Evolutionary conservation across 345 rosid genomes (phyloP).

Genomic region (Streptanthus diversifolius): DNA sequence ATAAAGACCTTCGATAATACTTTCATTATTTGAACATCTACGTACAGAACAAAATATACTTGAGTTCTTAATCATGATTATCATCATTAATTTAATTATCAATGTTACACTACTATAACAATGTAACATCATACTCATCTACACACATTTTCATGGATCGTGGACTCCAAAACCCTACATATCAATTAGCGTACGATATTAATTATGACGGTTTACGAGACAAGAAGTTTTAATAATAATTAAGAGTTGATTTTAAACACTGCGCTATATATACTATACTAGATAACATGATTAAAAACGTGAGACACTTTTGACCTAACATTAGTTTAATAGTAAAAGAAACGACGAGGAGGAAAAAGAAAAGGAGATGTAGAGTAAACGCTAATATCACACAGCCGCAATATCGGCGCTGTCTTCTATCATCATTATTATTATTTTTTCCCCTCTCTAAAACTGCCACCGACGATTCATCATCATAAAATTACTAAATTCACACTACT

Average conservation of each 20-base stretch:
- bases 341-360: constrained; percentile 5
- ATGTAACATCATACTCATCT: not conserved
- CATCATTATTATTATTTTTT: constrained; percentile 8
- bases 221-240: not conserved
- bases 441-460: constrained; percentile 1
- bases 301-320: constrained; percentile 33
- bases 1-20: not conserved
- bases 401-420: constrained; percentile 60
- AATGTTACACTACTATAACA: not conserved
- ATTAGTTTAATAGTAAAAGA: constrained; percentile 16
- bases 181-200: not conserved
- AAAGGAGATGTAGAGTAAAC: constrained; percentile 43
- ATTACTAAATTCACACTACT: constrained; percentile 21
- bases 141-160: not conserved
- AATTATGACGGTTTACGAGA: not conserved
- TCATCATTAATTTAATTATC: not conserved
- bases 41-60: not conserved
- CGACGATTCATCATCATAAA: constrained; percentile 22
- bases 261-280: not conserved
- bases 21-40: not conserved
- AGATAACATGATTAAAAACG: constrained; percentile 21
- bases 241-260: not conserved
- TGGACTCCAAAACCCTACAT: constrained; percentile 18
- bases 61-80: not conserved
- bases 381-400: constrained; percentile 81